Base-by-base conservation (phyloP, 106 monocot genomes). In the Apostasia shenzhenica region DNA sequence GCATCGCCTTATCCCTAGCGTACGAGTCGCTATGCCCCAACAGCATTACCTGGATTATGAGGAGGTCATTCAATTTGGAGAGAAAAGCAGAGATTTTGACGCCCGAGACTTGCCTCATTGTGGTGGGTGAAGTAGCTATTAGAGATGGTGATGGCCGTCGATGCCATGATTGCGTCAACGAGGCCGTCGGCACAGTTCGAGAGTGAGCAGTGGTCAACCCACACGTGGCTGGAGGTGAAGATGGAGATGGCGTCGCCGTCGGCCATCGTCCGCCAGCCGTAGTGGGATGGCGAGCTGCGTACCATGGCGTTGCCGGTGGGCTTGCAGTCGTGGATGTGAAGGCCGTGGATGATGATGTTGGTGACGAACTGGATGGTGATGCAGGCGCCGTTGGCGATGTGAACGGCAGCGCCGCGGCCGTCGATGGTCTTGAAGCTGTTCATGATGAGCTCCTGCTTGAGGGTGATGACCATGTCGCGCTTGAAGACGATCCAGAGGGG, bases 371-470 rank as follows among this genome's bases (percentile, higher is more conserved):
- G 81, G 26, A 77, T 14, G 11, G 77, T 81, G 63, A 81, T 55
- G 69, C 81, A 81, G 2, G 77, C 81, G 38, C 81, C 81, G 9
- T 81, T 77, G 39, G 81, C 81, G 3, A 81, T 77, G 69, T 81
- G 81, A 4, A 81, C 81, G 11, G 64, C 65, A n/a, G 26, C 73
- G 0, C 81, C 81, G 38, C 81, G 76, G 14, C 81, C 81, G 41
- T 81, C 81, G 38, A 81, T 73, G 48, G 81, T 81, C 67, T 81
- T 81, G 72, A 81, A 81, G 64, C 81, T 81, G 77, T 81, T 81
- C 81, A 81, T 81, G 68, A 81, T 81, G 52, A 81, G 81, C 63
- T 81, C 81, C 54, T 81, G 68, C 64, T 81, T 81, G 48, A 81
- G 73, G 8, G 73, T 77, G 67, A 81, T 81, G 45, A 77, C 77